Evolutionary conservation across 345 rosid species (phyloP).

Genomic region (Tarenaya hassleriana): DNA sequence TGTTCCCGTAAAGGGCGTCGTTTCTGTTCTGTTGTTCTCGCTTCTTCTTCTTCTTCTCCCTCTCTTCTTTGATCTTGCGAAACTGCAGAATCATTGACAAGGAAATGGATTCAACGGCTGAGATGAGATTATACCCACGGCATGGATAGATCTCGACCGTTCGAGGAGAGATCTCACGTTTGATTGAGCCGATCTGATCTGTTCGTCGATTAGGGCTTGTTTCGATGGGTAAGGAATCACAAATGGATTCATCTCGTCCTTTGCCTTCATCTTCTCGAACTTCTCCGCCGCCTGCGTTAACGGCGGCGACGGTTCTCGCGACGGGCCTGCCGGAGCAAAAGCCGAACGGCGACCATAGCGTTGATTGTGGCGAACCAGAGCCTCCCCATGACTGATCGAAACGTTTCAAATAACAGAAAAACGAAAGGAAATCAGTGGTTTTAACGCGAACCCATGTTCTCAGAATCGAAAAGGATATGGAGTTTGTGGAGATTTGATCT

Average conservation of each 20-base stretch:
- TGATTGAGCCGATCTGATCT: conserved; percentile 41
- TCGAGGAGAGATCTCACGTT: neutral
- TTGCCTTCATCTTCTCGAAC: conserved; percentile 30
- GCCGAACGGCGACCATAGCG: conserved; percentile 22
- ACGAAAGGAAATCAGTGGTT: neutral
- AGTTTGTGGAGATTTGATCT: no score
- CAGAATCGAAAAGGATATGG: no score
- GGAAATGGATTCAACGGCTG: no score
- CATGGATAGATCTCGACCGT: no score
- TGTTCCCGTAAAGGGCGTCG: conserved; percentile 21
- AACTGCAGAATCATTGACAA: conserved; percentile 17
- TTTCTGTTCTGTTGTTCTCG: no score
- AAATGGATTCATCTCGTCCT: no score
- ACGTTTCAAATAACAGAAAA: no score
- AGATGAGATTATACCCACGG: no score
- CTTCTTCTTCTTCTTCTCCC: conserved; percentile 15
- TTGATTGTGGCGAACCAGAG: conserved; percentile 28
- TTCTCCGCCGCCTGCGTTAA: conserved; percentile 14
- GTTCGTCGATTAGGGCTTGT: conserved; percentile 39
- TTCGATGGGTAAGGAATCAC: no score
- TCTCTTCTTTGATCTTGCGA: conserved; percentile 23
- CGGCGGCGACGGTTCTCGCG: conserved; percentile 23
- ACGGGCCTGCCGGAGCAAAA: conserved; percentile 18
- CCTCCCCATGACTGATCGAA: conserved; percentile 23
- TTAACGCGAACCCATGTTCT: neutral